Base-by-base conservation (phyloP, 2,329 filamentous ascomycete genomes). In the Paraphaeosphaeria sporulosa region DNA sequence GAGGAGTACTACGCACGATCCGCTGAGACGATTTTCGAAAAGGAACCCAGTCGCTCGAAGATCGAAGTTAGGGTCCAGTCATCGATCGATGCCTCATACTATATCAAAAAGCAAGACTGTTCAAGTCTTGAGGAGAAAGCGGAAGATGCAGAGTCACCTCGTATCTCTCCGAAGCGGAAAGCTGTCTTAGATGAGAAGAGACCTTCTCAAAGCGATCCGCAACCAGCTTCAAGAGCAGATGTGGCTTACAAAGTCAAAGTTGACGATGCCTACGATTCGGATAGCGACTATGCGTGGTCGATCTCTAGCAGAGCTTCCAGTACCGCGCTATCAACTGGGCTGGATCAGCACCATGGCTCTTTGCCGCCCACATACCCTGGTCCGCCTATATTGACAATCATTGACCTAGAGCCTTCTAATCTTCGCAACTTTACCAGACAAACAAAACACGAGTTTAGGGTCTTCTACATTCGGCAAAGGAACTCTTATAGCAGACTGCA, bases 381-480 rank as follows among this genome's bases (percentile, higher is more conserved):
- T 19, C 58, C 54, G 9, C 59, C 64, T 3, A 61, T 60, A 27
- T 42, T 64, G 49, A 55, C 34, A 17, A 32, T 57, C 8, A 44
- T 61, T 3, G 55, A 61, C 38, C 19, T 66, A 5, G 58, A 64
- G 34, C 30, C 46, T 8, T 38, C 12, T 1, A 34, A 44, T 4
- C 27, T 66, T 3, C 32, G 43, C 19, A 34, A 21, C 1, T 66
- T 66, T 44, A 48, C 58, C 6, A 47, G 43, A 32, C 27, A 30
- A 1, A 70, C 67, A 13, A 67, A 53, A 17, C 12, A 58, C 30
- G 49, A 62, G 19, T 70, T 70, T 23, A 57, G 67, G 15, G 63
- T 70, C 0, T 70, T 70, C 40, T 70, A 67, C 42, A 52, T 71
- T 6, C 61, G 64, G 19, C 68, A 71, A 27, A 53, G 34, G 40